Base-by-base conservation (phyloP, 805 yeast species). In the Yarrowia osloensis region DNA sequence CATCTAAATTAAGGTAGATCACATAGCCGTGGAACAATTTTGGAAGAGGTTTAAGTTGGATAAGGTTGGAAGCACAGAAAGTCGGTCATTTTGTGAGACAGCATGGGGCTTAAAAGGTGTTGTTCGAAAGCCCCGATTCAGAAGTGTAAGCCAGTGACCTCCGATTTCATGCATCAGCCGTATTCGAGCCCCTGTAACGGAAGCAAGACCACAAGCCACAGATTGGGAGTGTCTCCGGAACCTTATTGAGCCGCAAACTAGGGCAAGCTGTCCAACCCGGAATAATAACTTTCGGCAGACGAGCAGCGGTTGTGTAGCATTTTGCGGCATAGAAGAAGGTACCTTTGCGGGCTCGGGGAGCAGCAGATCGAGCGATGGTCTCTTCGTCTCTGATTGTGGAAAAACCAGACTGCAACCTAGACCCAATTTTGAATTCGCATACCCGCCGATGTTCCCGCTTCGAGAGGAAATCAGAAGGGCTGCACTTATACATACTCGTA, bases 21-120 rank as follows among this genome's bases (percentile, higher is more conserved):
- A 26, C 26, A 17, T 47, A 47, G 33, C 52, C 52, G 22, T 50
- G 39, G 55, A 50, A 50, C 55, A 50, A 19, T 19, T 50, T 31
- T 50, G 39, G 55, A 50, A 50, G 55, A 50, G 55, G 55, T 31
- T 29, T 19, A 50, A 19, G 13, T 13, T 4, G 28, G 19, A 21
- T 50, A 50, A 31, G 13, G 55, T 50, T 50, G 29, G 3, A 39
- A 7, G 19, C 2, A 28, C n/a, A 9, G 24, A 13, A 50, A 31
- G 21, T 19, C 39, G 55, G 39, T 15, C 11, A 12, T 19, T 11
- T 47, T 19, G 54, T 44, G 49, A 44, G 49, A 44, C 49, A 44
- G 5, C 29, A 22, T 4, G 29, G 29, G n/a, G 7, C 28, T 5
- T 42, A 11, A 5, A 22, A 28, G 28, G 47, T 12, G 47, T 42